These are phyloP conservation scores for Leptographium galeiforme DNA, from an alignment of 2,329 filamentous ascomycete genomes.

Conservation along the genomic window DNA sequence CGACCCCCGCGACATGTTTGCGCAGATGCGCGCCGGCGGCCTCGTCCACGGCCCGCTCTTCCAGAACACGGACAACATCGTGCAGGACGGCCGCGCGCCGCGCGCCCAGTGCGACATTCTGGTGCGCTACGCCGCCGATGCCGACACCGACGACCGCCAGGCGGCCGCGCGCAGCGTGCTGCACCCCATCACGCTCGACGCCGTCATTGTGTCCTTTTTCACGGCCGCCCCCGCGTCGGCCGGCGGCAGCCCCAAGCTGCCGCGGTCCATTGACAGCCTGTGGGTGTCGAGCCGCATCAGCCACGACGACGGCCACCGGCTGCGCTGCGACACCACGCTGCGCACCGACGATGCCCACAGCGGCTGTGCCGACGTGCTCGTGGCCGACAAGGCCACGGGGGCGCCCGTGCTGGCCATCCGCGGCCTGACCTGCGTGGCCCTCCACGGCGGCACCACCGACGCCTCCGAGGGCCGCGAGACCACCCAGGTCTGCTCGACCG, in stretches of 20 bases:
- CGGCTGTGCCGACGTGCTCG: slow-evolving; percentile 9
- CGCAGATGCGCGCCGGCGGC: slow-evolving; percentile 6
- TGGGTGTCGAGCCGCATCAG: slow-evolving; percentile 23
- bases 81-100: slow-evolving; percentile 6
- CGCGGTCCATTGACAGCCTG: slow-evolving; percentile 9
- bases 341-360: slow-evolving; percentile 8
- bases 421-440: slow-evolving; percentile 11
- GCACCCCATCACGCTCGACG: slow-evolving; percentile 4
- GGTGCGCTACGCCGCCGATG: slow-evolving; percentile 3
- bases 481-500: neutral
- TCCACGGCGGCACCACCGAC: neutral
- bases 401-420: slow-evolving; percentile 10
- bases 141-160: slow-evolving; percentile 6
- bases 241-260: slow-evolving; percentile 12
- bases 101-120: slow-evolving; percentile 11
- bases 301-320: slow-evolving; percentile 5
- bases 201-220: neutral
- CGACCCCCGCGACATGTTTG: neutral
- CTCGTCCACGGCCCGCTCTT: slow-evolving; percentile 14
- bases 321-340: slow-evolving; percentile 9
- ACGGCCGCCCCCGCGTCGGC: slow-evolving; percentile 1
- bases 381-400: neutral
- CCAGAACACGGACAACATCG: slow-evolving; percentile 12
- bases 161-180: slow-evolving; percentile 6
- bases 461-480: neutral